Evolutionary conservation across 176 grass and related monocot genomes (phyloP).

Genomic region (Olyra latifolia): DNA sequence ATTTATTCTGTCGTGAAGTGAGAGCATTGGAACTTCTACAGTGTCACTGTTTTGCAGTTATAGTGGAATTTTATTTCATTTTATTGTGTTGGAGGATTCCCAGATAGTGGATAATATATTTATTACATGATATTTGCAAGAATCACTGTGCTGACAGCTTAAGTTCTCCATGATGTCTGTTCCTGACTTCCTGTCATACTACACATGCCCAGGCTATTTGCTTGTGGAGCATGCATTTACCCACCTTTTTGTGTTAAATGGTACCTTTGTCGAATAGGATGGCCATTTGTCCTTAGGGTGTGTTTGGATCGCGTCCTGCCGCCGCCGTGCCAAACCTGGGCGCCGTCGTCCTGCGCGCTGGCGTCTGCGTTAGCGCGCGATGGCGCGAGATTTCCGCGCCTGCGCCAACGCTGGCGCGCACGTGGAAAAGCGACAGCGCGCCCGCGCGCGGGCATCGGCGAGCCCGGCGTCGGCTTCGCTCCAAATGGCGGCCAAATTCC

Average conservation of each 20-base stretch:
- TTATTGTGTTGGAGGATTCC: background rate
- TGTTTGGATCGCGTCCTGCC: too few species aligned
- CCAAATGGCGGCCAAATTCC: too few species aligned
- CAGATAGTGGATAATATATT: background rate
- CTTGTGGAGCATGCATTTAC: background rate
- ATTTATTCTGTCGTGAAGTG: background rate
- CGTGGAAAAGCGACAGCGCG: too few species aligned
- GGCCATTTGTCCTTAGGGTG: background rate
- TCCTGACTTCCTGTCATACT: slow-evolving; percentile 8
- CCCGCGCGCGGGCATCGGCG: too few species aligned
- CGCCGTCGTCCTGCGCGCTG: too few species aligned
- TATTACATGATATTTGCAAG: background rate
- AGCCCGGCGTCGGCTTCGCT: too few species aligned
- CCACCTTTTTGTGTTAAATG: background rate
- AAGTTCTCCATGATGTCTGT: background rate
- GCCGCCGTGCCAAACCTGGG: too few species aligned
- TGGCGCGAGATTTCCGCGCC: too few species aligned
- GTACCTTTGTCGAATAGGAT: background rate
- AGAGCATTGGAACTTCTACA: background rate
- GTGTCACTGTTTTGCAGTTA: background rate
- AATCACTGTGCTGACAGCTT: background rate
- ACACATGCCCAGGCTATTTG: slow-evolving; percentile 5
- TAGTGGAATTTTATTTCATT: background rate
- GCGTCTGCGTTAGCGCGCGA: too few species aligned
- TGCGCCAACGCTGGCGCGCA: too few species aligned